Evolutionary conservation across 1,284 basidiomycete species (phyloP).

Genomic region (Tetrapyrgos nigripes): DNA sequence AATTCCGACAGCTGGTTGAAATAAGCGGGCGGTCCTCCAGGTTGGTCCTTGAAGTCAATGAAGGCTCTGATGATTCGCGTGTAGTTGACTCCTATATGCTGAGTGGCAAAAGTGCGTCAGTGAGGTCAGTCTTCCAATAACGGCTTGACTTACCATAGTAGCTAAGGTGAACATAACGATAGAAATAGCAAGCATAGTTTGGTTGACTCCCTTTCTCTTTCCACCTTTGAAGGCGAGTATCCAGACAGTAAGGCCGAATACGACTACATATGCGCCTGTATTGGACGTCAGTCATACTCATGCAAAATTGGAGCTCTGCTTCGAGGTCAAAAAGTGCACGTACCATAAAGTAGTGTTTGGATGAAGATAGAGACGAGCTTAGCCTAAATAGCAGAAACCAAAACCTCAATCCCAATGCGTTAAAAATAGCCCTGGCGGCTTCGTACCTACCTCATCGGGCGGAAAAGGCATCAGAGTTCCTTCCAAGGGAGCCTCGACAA

Average conservation of each 20-base stretch:
- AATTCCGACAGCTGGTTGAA: conserved; percentile 35
- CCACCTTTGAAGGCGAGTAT: conserved; percentile 26
- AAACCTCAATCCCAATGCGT: not conserved
- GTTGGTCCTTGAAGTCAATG: conserved; percentile 22
- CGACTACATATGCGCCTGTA: conserved; percentile 29
- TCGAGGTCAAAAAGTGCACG: not conserved
- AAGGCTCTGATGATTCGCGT: conserved; percentile 29
- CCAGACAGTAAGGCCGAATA: conserved; percentile 32
- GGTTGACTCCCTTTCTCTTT: conserved; percentile 22
- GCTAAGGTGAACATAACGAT: conserved; percentile 33
- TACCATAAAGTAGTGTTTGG: conserved; percentile 27
- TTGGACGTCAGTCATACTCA: not conserved
- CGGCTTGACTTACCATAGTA: conserved; percentile 35
- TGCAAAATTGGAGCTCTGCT: not conserved
- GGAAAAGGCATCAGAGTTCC: conserved; percentile 19
- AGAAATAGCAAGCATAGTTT: conserved; percentile 28
- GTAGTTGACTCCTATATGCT: conserved; percentile 35
- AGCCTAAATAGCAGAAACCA: conserved; percentile 12
- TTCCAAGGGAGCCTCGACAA: no score
- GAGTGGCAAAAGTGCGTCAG: not conserved
- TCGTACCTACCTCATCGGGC: conserved; percentile 21
- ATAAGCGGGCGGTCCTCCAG: conserved; percentile 23
- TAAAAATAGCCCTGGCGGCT: not conserved
- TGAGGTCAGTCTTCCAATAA: no score
- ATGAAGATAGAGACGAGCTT: conserved; percentile 28